A percentile compares a stretch with the other conserved stretches of the same genome.
Conservation (phyloP, 2,329 filamentous ascomycete species). For the Pseudogymnoascus sp. region DNA sequence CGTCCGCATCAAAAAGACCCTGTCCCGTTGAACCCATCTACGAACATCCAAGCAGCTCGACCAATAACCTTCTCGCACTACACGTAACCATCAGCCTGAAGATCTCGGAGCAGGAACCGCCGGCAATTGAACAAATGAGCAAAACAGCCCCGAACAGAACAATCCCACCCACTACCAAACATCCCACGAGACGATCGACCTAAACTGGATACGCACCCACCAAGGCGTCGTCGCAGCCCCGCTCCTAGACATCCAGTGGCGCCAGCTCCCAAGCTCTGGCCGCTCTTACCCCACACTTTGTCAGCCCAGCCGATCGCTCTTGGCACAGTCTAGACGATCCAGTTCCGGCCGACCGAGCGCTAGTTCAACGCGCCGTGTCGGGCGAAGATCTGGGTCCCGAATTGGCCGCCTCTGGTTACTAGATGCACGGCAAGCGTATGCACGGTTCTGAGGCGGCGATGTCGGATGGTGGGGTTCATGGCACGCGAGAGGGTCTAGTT, state of each 20-base stretch:
- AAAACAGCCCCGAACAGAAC: no score
- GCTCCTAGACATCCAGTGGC: neutral
- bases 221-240: conserved; percentile 1
- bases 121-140: neutral
- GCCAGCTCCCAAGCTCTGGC: neutral
- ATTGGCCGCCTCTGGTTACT: neutral
- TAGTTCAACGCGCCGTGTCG: neutral
- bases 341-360: neutral
- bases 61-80: neutral
- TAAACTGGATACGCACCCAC: neutral
- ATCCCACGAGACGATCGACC: neutral
- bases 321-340: neutral
- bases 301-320: neutral
- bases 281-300: conserved; percentile 7
- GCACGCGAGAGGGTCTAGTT: neutral
- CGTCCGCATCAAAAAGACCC: neutral
- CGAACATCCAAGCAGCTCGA: neutral
- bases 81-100: neutral
- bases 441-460: neutral
- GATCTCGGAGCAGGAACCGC: conserved; percentile 4
- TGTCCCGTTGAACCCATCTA: neutral
- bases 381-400: neutral
- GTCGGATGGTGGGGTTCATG: neutral
- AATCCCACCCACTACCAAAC: neutral
- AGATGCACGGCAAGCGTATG: neutral